Evolutionary conservation across 1,139 yeast genomes (phyloP).

Genomic region (Taphrina pruni): DNA sequence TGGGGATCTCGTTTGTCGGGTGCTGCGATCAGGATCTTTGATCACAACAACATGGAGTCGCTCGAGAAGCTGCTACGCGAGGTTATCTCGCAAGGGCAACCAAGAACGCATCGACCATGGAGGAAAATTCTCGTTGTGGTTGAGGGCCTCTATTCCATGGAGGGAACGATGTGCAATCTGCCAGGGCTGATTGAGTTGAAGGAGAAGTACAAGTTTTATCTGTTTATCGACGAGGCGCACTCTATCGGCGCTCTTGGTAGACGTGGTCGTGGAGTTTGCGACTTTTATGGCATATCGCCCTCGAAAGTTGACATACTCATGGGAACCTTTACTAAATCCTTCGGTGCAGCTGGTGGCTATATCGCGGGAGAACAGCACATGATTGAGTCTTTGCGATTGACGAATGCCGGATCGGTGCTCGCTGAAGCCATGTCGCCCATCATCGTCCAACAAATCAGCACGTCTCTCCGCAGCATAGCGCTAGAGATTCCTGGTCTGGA

Average conservation of each 20-base stretch:
- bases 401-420: slow-evolving; percentile 73
- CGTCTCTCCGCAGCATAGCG: slow-evolving; percentile 76
- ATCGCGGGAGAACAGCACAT: slow-evolving; percentile 73
- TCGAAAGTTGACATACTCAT: slow-evolving; percentile 78
- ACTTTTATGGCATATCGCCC: slow-evolving; percentile 82
- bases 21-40: slow-evolving; percentile 88
- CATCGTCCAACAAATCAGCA: slow-evolving; percentile 82
- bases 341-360: slow-evolving; percentile 99
- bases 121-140: slow-evolving; percentile 88
- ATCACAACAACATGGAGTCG: slow-evolving; percentile 79
- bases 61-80: slow-evolving; percentile 82
- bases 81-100: slow-evolving; percentile 94
- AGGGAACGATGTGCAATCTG: slow-evolving; percentile 89
- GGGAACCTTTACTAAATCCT: slow-evolving; percentile 98
- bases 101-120: slow-evolving; percentile 97
- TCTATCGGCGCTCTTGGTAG: slow-evolving; percentile 98
- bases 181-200: slow-evolving; percentile 77
- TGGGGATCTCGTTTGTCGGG: slow-evolving; percentile 94
- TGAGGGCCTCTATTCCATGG: slow-evolving; percentile 97
- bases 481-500: slow-evolving; percentile 91
- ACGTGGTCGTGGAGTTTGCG: slow-evolving; percentile 91
- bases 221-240: slow-evolving; percentile 96
- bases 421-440: slow-evolving; percentile 91
- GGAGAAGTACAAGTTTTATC: slow-evolving; percentile 83
- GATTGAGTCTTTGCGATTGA: slow-evolving; percentile 75